A percentile compares a stretch with the other conserved stretches of the same genome.
These are phyloP conservation scores for Metschnikowia proteae DNA, from an alignment of 805 yeast genomes.

Conservation along the genomic window DNA sequence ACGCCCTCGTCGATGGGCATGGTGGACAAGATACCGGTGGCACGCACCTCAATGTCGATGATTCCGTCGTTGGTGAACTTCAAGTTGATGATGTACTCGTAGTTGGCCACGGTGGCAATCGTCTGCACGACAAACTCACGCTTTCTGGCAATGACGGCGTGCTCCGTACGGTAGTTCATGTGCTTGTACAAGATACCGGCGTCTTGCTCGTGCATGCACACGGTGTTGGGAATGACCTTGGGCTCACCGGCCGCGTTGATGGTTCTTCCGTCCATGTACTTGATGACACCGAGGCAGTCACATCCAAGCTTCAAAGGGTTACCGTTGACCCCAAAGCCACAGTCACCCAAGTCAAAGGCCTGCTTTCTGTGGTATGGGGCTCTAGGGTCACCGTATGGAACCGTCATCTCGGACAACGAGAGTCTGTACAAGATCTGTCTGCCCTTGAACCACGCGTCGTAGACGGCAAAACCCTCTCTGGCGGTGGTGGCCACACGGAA, in stretches of 20 bases:
- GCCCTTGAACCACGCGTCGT: slow-evolving; percentile 71
- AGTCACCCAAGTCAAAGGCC: slow-evolving; percentile 83
- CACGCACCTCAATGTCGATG: slow-evolving; percentile 73
- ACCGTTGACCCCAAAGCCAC: slow-evolving; percentile 75
- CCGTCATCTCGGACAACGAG: slow-evolving; percentile 79
- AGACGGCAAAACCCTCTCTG: slow-evolving; percentile 77
- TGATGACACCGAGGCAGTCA: slow-evolving; percentile 77
- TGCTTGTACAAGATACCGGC: slow-evolving; percentile 76
- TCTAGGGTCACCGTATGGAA: slow-evolving; percentile 83
- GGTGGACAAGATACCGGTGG: slow-evolving; percentile 83
- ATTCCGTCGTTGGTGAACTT: slow-evolving; percentile 77
- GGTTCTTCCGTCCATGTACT: slow-evolving; percentile 63
- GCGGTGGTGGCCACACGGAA: slow-evolving; percentile 65
- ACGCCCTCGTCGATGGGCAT: slow-evolving; percentile 73
- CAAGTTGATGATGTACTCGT: slow-evolving; percentile 71
- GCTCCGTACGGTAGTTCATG: slow-evolving; percentile 69
- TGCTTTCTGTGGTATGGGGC: slow-evolving; percentile 82
- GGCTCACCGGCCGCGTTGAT: slow-evolving; percentile 60
- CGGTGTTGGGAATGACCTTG: slow-evolving; percentile 58
- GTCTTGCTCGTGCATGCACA: slow-evolving; percentile 80
- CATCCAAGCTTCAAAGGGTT: slow-evolving; percentile 70
- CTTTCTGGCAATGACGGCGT: slow-evolving; percentile 71
- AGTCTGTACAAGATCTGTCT: slow-evolving; percentile 72
- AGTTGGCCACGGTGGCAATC: slow-evolving; percentile 80
- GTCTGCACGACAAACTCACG: slow-evolving; percentile 78